These are phyloP conservation scores for Letharia lupina DNA, from an alignment of 495 filamentous ascomycete species.

Conservation along the genomic window DNA sequence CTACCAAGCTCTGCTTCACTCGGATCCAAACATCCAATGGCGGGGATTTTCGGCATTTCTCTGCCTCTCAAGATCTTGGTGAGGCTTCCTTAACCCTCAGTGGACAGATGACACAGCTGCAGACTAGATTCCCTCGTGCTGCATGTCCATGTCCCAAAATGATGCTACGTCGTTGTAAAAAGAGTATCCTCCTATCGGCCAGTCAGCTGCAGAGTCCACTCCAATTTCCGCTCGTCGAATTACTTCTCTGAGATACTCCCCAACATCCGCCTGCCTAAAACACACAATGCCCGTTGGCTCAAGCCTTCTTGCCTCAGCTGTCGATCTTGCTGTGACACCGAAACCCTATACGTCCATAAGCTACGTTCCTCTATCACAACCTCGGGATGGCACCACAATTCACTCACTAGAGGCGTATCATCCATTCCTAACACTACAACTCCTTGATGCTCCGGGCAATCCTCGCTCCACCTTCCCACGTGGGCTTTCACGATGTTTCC, in stretches of 20 bases:
- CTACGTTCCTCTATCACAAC: neutral
- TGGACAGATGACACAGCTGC: neutral
- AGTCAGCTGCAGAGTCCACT: conserved; percentile 18
- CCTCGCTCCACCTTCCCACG: conserved; percentile 78
- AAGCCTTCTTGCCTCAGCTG: conserved; percentile 66
- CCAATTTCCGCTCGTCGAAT: neutral
- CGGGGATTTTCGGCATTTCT: neutral
- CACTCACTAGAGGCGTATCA: conserved; percentile 44
- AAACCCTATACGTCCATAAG: conserved; percentile 48
- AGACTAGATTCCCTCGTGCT: neutral
- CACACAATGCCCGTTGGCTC: conserved; percentile 83
- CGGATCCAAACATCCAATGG: neutral
- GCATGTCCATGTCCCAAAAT: neutral
- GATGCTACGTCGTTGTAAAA: conserved; percentile 38
- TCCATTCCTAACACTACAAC: conserved; percentile 37
- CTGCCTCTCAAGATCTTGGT: neutral
- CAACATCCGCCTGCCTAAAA: conserved; percentile 82
- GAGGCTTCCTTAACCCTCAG: neutral
- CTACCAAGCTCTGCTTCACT: neutral
- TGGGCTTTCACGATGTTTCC: conserved; percentile 87
- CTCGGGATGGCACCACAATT: neutral
- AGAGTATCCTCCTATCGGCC: conserved; percentile 39
- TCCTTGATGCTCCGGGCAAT: conserved; percentile 50
- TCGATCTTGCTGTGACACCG: conserved; percentile 74
- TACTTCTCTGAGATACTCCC: conserved; percentile 83